These are phyloP conservation scores for Beauveria sp. DNA, from an alignment of 2,329 filamentous ascomycete genomes.

Conservation along the genomic window DNA sequence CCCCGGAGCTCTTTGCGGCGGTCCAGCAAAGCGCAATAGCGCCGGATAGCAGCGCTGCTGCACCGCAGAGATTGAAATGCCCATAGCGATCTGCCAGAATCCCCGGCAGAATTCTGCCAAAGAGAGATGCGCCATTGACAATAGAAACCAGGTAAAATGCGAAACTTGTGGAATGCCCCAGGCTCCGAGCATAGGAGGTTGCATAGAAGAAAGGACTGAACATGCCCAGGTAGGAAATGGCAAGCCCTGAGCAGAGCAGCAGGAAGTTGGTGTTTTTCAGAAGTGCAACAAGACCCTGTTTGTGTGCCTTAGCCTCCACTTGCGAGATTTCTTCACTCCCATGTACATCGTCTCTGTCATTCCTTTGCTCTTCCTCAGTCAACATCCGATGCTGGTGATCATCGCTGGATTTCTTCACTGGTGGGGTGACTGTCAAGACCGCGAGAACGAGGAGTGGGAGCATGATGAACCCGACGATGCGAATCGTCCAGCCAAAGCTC, in stretches of 20 bases:
- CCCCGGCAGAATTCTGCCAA: conserved; percentile 63
- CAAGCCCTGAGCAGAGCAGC: neutral
- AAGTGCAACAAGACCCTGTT: neutral
- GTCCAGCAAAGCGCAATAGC: conserved; percentile 1
- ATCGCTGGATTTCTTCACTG: conserved; percentile 42
- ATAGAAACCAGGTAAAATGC: conserved; percentile 71
- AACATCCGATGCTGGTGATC: conserved; percentile 51
- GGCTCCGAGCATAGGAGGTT: conserved; percentile 52
- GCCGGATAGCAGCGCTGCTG: neutral
- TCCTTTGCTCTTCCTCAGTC: neutral
- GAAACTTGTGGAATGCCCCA: conserved; percentile 34
- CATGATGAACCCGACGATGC: conserved; percentile 33
- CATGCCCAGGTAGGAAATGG: conserved; percentile 37
- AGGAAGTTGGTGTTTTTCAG: conserved; percentile 1
- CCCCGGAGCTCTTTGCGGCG: neutral
- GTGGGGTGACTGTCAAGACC: conserved; percentile 41
- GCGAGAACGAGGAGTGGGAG: conserved; percentile 35
- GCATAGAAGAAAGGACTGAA: conserved; percentile 63
- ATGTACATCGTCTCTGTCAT: neutral
- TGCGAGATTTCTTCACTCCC: neutral
- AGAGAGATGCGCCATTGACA: conserved; percentile 66
- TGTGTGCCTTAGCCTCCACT: neutral
- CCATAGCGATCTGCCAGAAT: conserved; percentile 26
- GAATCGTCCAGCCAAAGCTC: conserved; percentile 35
- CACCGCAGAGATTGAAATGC: conserved; percentile 22